A percentile compares a stretch with the other conserved stretches of the same genome.
phyloP scores from a whole-genome alignment of 768 basidiomycete species.

The Lactifluus echinatus region DNA sequence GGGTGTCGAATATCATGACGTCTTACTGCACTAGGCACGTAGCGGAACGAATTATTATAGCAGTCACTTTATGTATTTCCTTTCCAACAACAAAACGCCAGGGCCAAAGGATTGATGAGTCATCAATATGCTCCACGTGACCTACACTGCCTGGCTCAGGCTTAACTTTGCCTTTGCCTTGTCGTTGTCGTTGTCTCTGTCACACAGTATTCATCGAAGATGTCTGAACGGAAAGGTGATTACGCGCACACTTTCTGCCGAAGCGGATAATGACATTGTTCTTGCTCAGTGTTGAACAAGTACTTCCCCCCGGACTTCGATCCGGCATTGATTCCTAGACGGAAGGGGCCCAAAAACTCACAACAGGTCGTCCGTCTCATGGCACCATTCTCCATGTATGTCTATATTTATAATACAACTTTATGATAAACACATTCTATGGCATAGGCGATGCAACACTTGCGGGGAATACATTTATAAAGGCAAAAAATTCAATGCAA shows the following conservation, averaged over 20 bases:
- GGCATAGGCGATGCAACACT: slow-evolving; percentile 74
- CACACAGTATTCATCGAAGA: slow-evolving; percentile 29
- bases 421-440: slow-evolving; percentile 7
- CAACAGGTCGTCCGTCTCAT: slow-evolving; percentile 98
- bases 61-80: neutral
- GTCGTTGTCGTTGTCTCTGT: neutral
- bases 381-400: slow-evolving; percentile 97
- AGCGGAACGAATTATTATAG: neutral
- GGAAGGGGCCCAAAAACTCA: slow-evolving; percentile 85
- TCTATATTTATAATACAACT: slow-evolving; percentile 6
- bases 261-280: slow-evolving; percentile 6
- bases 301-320: slow-evolving; percentile 98
- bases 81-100: neutral
- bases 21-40: neutral
- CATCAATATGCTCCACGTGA: neutral
- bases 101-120: no score
- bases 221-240: slow-evolving; percentile 81
- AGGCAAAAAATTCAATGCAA: slow-evolving; percentile 99
- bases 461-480: slow-evolving; percentile 99
- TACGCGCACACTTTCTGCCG: neutral
- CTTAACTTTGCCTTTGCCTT: no score
- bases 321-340: slow-evolving; percentile 88
- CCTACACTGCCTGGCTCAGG: no score
- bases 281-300: slow-evolving; percentile 73
- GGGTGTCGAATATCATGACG: neutral